Base-by-base conservation (phyloP, 2,329 filamentous ascomycete species). In the Pseudovirgaria hyperparasitica region DNA sequence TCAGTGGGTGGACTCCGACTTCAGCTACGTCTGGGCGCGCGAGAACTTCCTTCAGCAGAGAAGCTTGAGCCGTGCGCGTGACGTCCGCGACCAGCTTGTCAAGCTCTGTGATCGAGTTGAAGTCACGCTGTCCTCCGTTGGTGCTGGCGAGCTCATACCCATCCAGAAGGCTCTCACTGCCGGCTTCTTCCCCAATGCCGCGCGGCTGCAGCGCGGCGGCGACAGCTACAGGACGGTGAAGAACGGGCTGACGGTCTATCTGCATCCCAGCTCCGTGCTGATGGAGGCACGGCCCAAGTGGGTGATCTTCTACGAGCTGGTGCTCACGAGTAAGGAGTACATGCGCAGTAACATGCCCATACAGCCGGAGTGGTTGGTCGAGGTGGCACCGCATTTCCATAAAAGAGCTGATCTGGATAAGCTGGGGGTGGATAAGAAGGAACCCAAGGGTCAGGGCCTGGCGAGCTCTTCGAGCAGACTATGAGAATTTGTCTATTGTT, bases 41-140 rank as follows among this genome's bases (percentile, higher is more conserved):
- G 87, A 96, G 57, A 94, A 96, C 51, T 98, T 92, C 52, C 51
- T 98, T 7, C 86, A 96, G 48, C 84, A 92, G 50, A 74, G 86
- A 10, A 81, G 77, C n/a, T 65, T 98, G 3, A 90, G 78, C 0
- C 73, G 90, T 1, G 87, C 85, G 0, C 74, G 87, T 16, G 86
- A 96, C 43, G 84, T 98, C 2, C 75, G 86, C 26, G 90, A 96
- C 37, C 90, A 98, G 51, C 70, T 98, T 1, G 74, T 76, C 27
- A 87, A 92, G 43, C 70, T 98, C 4, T 94, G 87, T 55, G 90
- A 98, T 41, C 76, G 86, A 4, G 84, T 96, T 15, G 90, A 94
- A 54, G 80, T 96, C 5, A 66, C 70, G 0, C 40, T 70, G 16
- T 70, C 72, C 3, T 79, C 75, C 2, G 70, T 70, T 36, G 84